Evolutionary conservation across 768 basidiomycete species (phyloP).

Genomic region (Porpolomopsis calyptriformis): DNA sequence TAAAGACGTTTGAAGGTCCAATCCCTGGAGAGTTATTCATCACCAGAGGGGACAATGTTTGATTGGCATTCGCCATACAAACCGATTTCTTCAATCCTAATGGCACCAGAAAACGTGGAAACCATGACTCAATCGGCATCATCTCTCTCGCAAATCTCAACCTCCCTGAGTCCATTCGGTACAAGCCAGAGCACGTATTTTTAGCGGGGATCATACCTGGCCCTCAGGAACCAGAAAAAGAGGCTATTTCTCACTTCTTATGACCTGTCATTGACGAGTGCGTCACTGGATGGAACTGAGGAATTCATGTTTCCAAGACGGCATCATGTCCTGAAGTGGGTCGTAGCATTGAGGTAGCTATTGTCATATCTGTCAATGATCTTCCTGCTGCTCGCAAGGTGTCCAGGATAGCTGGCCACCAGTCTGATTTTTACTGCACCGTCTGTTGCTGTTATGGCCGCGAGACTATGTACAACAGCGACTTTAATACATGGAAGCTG

Average conservation of each 20-base stretch:
- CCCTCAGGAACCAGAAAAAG: conserved; percentile 24
- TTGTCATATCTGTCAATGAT: conserved; percentile 27
- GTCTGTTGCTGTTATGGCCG: conserved; percentile 9
- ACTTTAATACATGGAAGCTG: conserved; percentile 11
- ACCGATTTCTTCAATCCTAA: conserved; percentile 31
- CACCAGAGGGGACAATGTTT: conserved; percentile 15
- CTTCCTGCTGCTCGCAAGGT: conserved; percentile 24
- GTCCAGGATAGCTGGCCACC: conserved; percentile 16
- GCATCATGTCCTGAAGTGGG: conserved; percentile 16
- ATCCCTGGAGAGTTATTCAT: too few species aligned
- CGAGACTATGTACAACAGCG: conserved; percentile 13
- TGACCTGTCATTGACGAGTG: conserved; percentile 29
- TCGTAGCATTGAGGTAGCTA: conserved; percentile 17
- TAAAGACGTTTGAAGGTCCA: conserved; percentile 2
- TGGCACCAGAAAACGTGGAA: conserved; percentile 20
- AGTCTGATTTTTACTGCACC: conserved; percentile 16
- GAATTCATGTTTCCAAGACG: conserved; percentile 20
- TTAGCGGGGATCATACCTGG: conserved; percentile 30
- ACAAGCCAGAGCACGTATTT: conserved; percentile 29
- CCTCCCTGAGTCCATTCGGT: conserved; percentile 23
- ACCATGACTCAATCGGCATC: conserved; percentile 15
- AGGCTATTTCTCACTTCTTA: conserved; percentile 29
- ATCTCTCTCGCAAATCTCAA: conserved; percentile 27
- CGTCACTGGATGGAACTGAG: conserved; percentile 22
- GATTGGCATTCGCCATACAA: conserved; percentile 21